These are phyloP conservation scores for Pseudocercospora crystallina DNA, from an alignment of 2,329 filamentous ascomycete species.

Conservation along the genomic window DNA sequence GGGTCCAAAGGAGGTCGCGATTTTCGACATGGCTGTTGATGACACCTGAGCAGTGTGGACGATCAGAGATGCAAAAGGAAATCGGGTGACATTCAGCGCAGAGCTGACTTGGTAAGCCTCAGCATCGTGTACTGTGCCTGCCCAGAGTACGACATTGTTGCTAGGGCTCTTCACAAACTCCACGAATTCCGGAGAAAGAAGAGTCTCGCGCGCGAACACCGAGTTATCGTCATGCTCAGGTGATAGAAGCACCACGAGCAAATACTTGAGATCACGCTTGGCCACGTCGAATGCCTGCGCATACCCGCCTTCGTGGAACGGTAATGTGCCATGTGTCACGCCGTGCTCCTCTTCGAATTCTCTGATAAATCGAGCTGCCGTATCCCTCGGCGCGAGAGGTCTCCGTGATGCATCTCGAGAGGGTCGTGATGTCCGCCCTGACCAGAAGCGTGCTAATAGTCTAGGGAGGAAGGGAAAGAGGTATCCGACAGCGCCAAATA, in stretches of 20 bases:
- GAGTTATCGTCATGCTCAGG: slow-evolving; percentile 93
- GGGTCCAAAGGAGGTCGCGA: slow-evolving; percentile 74
- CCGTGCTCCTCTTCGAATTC: slow-evolving; percentile 97
- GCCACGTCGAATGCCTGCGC: slow-evolving; percentile 87
- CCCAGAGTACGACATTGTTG: slow-evolving; percentile 87
- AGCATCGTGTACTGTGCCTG: slow-evolving; percentile 85
- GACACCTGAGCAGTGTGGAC: slow-evolving; percentile 84
- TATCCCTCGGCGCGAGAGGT: slow-evolving; percentile 80
- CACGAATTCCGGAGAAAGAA: slow-evolving; percentile 73
- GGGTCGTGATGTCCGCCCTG: slow-evolving; percentile 57
- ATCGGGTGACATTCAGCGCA: slow-evolving; percentile 85
- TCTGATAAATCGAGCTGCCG: slow-evolving; percentile 80
- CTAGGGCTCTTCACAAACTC: slow-evolving; percentile 70
- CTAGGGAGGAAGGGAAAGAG: slow-evolving; percentile 79
- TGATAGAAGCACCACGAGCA: slow-evolving; percentile 83
- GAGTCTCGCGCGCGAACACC: slow-evolving; percentile 76
- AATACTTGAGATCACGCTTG: slow-evolving; percentile 86
- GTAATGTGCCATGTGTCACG: slow-evolving; percentile 57
- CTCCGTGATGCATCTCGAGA: slow-evolving; percentile 64
- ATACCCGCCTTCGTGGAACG: slow-evolving; percentile 85
- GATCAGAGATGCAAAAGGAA: slow-evolving; percentile 83
- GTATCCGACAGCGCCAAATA: slow-evolving; percentile 73
- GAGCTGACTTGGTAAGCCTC: slow-evolving; percentile 93
- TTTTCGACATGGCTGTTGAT: slow-evolving; percentile 84
- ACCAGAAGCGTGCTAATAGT: slow-evolving; percentile 50